These are phyloP conservation scores for Chlorella sp. DNA, from an alignment of 139 green algal species.

Conservation along the genomic window DNA sequence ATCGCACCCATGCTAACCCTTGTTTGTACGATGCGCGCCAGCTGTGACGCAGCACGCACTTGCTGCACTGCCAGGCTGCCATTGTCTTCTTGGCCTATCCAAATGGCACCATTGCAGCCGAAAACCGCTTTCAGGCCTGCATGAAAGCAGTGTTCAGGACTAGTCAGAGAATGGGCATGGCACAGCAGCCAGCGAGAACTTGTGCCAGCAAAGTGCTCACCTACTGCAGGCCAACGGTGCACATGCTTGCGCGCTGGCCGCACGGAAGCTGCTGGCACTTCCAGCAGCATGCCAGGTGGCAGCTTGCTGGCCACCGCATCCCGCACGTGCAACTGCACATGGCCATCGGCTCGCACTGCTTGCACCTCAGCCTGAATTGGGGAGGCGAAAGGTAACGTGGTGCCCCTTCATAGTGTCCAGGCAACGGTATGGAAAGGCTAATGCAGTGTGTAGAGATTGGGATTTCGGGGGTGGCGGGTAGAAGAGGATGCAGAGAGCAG, in stretches of 20 bases:
- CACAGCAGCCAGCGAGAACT: background rate
- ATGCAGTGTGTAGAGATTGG: background rate
- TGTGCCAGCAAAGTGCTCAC: background rate
- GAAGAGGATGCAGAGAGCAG: background rate
- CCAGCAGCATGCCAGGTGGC: background rate
- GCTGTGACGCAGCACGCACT: background rate
- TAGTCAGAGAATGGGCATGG: background rate
- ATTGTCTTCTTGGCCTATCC: background rate
- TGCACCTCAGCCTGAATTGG: constrained; percentile 22
- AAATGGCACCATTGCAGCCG: constrained; percentile 18
- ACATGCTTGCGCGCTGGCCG: constrained; percentile 5
- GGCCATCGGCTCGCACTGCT: constrained; percentile 14
- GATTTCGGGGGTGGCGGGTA: too few species aligned
- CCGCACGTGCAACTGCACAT: constrained; percentile 20
- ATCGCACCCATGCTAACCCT: too few species aligned
- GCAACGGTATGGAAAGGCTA: background rate
- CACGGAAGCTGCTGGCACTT: background rate
- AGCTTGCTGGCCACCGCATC: constrained; percentile 29
- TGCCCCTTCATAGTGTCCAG: background rate
- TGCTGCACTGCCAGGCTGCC: background rate
- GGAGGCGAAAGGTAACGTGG: background rate
- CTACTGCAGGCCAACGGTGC: background rate
- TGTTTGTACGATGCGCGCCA: background rate
- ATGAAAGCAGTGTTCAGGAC: background rate
- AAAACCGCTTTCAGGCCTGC: constrained; percentile 10